A percentile compares a stretch with the other conserved stretches of the same genome.
Conservation (phyloP, 202 grass and related monocot genomes). For the Zoysia matrella region DNA sequence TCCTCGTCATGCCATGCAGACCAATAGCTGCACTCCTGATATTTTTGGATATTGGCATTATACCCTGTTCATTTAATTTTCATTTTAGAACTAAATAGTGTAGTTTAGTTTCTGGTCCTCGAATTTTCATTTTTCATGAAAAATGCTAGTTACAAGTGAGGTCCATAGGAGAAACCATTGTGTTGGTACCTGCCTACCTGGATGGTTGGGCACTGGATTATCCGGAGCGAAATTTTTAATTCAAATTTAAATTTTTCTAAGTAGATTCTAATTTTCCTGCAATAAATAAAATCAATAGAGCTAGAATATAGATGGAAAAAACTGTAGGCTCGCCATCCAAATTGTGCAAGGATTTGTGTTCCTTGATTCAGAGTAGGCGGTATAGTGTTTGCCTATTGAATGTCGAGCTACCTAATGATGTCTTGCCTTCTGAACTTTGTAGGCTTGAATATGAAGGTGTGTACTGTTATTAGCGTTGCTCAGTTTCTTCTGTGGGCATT, state of each 20-base stretch:
- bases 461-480: constrained; percentile 56
- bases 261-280: not conserved
- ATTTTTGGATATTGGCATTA: not conserved
- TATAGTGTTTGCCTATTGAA: not conserved
- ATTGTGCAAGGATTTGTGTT: not conserved
- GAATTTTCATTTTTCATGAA: not conserved
- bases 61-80: not conserved
- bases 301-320: not conserved
- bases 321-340: not conserved
- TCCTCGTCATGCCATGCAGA: not conserved
- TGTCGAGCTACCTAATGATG: not conserved
- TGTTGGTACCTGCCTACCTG: constrained; percentile 1
- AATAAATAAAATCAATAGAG: not conserved
- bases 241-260: no score
- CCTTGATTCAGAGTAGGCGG: not conserved
- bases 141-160: constrained; percentile 12
- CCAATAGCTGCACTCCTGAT: not conserved
- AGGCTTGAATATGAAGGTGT: constrained; percentile 87
- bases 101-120: not conserved
- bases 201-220: not conserved
- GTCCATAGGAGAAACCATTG: not conserved
- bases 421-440: constrained; percentile 22
- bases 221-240: no score
- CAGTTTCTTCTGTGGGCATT: constrained; percentile 74
- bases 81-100: not conserved